Percentiles rank a stretch among this genome's conserved stretches.
Evolutionary conservation across 176 grass and related monocot genomes (phyloP).

Genomic region (Poa pratensis): DNA sequence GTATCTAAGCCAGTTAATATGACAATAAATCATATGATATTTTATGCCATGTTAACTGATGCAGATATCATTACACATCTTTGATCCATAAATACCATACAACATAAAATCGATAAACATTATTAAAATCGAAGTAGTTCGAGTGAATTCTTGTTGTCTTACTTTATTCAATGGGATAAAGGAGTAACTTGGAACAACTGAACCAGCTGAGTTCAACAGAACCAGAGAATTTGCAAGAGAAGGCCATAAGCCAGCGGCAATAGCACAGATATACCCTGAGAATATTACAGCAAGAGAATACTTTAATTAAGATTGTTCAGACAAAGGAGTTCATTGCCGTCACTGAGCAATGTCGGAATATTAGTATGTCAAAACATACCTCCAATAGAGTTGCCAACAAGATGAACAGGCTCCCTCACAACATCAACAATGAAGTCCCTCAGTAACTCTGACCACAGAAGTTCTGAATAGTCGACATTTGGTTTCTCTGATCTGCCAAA

Average conservation of each 20-base stretch:
- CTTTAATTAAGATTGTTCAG: constrained; percentile 1
- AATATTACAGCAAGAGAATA: constrained; percentile 30
- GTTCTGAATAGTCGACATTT: constrained; percentile 76
- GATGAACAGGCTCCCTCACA: constrained; percentile 76
- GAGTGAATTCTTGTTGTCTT: constrained; percentile 37
- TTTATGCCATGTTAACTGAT: constrained; percentile 23
- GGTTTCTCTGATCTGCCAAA: constrained; percentile 96
- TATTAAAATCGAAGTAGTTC: constrained; percentile 12
- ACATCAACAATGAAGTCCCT: constrained; percentile 86
- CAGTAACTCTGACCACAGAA: constrained; percentile 89
- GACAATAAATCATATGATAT: not conserved
- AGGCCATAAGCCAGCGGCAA: constrained; percentile 80
- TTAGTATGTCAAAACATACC: constrained; percentile 56
- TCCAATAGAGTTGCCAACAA: constrained; percentile 97
- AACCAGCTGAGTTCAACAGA: constrained; percentile 91
- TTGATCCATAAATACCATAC: constrained; percentile 31
- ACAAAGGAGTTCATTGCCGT: constrained; percentile 1
- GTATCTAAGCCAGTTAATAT: constrained; percentile 15
- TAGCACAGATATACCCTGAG: constrained; percentile 82
- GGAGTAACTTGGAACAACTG: constrained; percentile 74
- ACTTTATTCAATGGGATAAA: constrained; percentile 72
- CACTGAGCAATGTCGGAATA: constrained; percentile 22
- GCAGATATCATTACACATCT: constrained; percentile 12
- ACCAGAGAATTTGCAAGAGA: constrained; percentile 81
- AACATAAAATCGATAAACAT: not conserved